Conservation (phyloP, 495 filamentous ascomycete genomes). For the Neurospora sp. region DNA sequence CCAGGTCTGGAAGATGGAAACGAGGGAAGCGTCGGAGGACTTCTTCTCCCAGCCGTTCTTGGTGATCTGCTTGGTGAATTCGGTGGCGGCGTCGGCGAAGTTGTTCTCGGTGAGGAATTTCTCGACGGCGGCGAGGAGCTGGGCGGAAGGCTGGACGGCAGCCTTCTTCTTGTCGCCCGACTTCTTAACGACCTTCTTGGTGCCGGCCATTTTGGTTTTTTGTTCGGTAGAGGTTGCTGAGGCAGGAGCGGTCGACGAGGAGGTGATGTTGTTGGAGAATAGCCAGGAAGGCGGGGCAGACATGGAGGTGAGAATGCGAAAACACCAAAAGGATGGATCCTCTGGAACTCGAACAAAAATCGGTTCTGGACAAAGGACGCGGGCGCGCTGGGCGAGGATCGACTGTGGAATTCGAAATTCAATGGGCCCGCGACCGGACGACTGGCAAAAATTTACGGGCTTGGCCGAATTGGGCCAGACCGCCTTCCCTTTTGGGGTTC, state of each 20-base stretch:
- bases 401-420: background rate
- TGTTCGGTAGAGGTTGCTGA: background rate
- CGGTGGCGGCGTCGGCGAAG: conserved; percentile 46
- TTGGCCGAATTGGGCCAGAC: conserved; percentile 5
- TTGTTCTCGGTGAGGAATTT: conserved; percentile 57
- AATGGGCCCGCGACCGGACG: background rate
- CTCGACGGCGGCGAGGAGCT: conserved; percentile 56
- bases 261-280: conserved; percentile 32
- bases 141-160: conserved; percentile 35
- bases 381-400: background rate
- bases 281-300: conserved; percentile 33
- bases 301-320: conserved; percentile 13
- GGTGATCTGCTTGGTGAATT: conserved; percentile 49
- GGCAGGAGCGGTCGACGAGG: conserved; percentile 2
- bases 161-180: conserved; percentile 13
- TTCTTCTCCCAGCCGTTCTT: conserved; percentile 34
- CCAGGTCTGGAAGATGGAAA: conserved; percentile 37
- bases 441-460: conserved; percentile 4
- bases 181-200: conserved; percentile 20
- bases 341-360: background rate
- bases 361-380: conserved; percentile 1
- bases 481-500: conserved; percentile 10
- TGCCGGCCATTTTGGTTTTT: conserved; percentile 2
- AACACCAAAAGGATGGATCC: background rate
- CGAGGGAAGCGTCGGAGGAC: conserved; percentile 26